Base-by-base conservation (phyloP, 495 filamentous ascomycete genomes). In the Aspergillus bridgeri region DNA sequence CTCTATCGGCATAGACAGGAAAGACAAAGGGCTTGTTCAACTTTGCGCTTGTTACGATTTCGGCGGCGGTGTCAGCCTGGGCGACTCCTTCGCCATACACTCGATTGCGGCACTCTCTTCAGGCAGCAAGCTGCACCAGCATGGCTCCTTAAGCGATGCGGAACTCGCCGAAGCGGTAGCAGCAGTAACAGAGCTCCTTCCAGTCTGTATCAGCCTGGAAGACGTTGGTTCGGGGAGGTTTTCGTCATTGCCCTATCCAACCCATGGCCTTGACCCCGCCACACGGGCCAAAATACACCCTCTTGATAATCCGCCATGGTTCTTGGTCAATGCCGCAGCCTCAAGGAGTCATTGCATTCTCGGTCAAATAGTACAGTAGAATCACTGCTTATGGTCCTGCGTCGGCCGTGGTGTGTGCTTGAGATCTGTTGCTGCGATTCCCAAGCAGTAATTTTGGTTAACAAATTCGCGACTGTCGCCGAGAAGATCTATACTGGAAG, bases 361-460 rank as follows among this genome's bases (percentile, higher is more conserved):
- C 6, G 64, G 61, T 7, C 53, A 25, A 38, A 42, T 6, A 51
- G 55, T 19, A 17, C 33, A 9, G 43, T 60, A 18, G 45, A 61
- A 33, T 56, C 64, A 13, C 46, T 66, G 3, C 50, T 66, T 1
- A 45, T 61, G 5, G 29, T 66, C 19, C 59, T 64, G 18, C 64
- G 64, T 43, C 64, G 59, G 8, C 64, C 64, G 9, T 66, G 64
- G 64, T 66, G 64, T 52, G 53, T 66, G 7, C 59, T 66, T 3
- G 64, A 66, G 45, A 29, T 64, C 15, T 66, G 64, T 42, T 66
- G 62, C 43, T 58, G 58, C 53, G 56, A 64, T 19, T 49, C 33
- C 1, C 1, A 38, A 38, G 17, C 33, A 15, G 33, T 38, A 11
- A 38, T 15, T 15, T 15, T 13, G 33, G 33, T 38, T 13, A 38